Percentiles rank a stretch among this genome's conserved stretches.
These are phyloP conservation scores for Naganishia antarctica DNA, from an alignment of 768 basidiomycete species.

Conservation along the genomic window DNA sequence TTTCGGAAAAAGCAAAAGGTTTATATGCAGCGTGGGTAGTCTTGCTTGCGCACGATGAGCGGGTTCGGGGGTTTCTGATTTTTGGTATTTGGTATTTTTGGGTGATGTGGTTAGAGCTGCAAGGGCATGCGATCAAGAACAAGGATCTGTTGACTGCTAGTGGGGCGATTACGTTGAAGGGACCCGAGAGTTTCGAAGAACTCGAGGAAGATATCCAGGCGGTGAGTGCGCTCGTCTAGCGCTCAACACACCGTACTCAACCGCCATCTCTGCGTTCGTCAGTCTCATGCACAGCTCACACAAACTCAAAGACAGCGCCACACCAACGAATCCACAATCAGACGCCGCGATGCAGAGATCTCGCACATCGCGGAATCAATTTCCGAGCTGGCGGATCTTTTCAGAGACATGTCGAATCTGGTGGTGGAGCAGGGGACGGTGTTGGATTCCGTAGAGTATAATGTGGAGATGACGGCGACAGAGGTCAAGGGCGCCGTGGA, in stretches of 20 bases:
- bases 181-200: constrained; percentile 74
- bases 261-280: background rate
- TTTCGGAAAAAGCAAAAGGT: constrained; percentile 98
- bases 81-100: no score
- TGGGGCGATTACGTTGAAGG: constrained; percentile 71
- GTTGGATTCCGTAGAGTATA: constrained; percentile 93
- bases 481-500: constrained; percentile 76
- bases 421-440: constrained; percentile 98
- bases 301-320: constrained; percentile 49
- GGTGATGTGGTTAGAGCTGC: constrained; percentile 63
- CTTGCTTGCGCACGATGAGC: constrained; percentile 17
- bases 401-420: constrained; percentile 86
- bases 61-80: background rate
- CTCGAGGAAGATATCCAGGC: constrained; percentile 87
- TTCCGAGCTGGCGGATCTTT: constrained; percentile 82
- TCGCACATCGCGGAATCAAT: constrained; percentile 88
- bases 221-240: constrained; percentile 53
- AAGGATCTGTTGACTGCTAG: constrained; percentile 89
- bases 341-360: constrained; percentile 64
- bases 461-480: constrained; percentile 83
- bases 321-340: constrained; percentile 52
- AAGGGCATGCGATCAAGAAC: constrained; percentile 96
- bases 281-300: constrained; percentile 34
- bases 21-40: constrained; percentile 88
- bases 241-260: background rate